Conservation (phyloP, 1,284 basidiomycete genomes). For the Ustilago crameri region DNA sequence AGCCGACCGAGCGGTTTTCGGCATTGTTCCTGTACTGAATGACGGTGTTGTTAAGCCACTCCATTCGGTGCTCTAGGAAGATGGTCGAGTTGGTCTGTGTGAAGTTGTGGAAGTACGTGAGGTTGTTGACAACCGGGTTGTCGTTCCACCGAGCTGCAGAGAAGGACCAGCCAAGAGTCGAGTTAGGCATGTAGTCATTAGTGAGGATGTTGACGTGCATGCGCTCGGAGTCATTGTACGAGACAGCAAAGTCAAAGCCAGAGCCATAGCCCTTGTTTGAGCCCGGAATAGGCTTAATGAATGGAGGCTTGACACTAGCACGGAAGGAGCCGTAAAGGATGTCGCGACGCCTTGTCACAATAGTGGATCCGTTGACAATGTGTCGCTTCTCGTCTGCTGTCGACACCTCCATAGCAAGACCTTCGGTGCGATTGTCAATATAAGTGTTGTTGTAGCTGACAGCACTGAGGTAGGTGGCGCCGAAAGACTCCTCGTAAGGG, state of each 20-base stretch:
- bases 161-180: slow-evolving; percentile 50
- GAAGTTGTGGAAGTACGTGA: slow-evolving; percentile 50
- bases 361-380: slow-evolving; percentile 44
- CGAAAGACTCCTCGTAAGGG: slow-evolving; percentile 54
- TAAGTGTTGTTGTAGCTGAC: slow-evolving; percentile 53
- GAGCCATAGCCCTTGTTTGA: slow-evolving; percentile 34
- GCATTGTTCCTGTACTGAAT: slow-evolving; percentile 53
- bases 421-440: slow-evolving; percentile 40
- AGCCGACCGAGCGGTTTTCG: slow-evolving; percentile 28
- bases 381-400: slow-evolving; percentile 39
- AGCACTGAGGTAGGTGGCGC: slow-evolving; percentile 47
- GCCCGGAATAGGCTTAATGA: slow-evolving; percentile 24
- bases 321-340: slow-evolving; percentile 61
- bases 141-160: slow-evolving; percentile 42
- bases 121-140: slow-evolving; percentile 37
- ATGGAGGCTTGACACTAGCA: slow-evolving; percentile 47
- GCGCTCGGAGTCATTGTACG: slow-evolving; percentile 49
- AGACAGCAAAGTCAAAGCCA: slow-evolving; percentile 37
- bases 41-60: slow-evolving; percentile 52
- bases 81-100: slow-evolving; percentile 27
- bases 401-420: slow-evolving; percentile 52
- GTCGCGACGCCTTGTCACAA: slow-evolving; percentile 54
- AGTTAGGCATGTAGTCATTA: slow-evolving; percentile 47
- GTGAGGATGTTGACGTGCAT: slow-evolving; percentile 42
- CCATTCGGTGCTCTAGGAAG: slow-evolving; percentile 55